Evolutionary conservation across 805 yeast species (phyloP), one percentile per base, ranked within the genome.

Genomic region (Blastobotrys americana): DNA sequence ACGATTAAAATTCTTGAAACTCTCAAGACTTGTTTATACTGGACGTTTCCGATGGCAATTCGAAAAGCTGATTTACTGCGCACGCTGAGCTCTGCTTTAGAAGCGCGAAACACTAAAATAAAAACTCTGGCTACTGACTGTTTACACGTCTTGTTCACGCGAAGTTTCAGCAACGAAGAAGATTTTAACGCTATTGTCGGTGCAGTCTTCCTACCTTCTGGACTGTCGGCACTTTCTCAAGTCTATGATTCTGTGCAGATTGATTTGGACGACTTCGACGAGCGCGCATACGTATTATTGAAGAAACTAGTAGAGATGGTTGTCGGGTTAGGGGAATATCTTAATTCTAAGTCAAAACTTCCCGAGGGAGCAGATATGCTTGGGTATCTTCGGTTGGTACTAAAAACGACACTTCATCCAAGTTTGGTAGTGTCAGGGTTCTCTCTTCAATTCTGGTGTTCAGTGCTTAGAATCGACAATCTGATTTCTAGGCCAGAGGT

Each of bases 251-350:
- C 67, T 6, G 56, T 74, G 34, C 59, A 60, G 19, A 71, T 84
- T 42, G 77, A 78, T 50, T 60, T 80, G 2, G 77, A 77, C 48
- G 85, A 80, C 55, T 72, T 88, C 18, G 89, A 84, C 56, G 97
- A 88, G 55, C 76, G 75, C 45, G 72, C 77, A 28, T 93, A 93
- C 60, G 80, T 94, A 1, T 73, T 90, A 46, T 66, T 85, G 49
- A 93, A 93, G 61, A 90, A 90, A 65, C 74, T 90, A 13, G 96
- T 89, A 3, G 98, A 93, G 59, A 84, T 90, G 86, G 78, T 89
- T 27, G 95, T 93, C 19, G 83, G 88, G 0, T 67, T 87, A 42
- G 83, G 93, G 50, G 94, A 85, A 54, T 83, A 82, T 56, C 71
- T 89, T 47, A 82, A 76, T 51, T 68, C 65, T 39, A 57, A 59